Evolutionary conservation across 352 stramenopile genomes (phyloP).

Genomic region (Pythium scleroteichum): DNA sequence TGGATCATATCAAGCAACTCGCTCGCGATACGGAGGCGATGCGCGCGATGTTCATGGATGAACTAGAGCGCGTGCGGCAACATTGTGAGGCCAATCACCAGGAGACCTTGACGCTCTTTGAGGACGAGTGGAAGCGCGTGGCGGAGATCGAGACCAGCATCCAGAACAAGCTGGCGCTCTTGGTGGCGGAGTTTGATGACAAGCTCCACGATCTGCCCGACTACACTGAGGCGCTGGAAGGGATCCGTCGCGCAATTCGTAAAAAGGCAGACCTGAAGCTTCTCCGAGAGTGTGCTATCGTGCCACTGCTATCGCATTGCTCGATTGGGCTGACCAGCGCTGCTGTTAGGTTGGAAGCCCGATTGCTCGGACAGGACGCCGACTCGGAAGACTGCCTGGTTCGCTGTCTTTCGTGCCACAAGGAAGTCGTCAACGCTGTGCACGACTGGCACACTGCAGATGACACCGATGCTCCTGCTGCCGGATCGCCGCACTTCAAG

Average conservation of each 20-base stretch:
- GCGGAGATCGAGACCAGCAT: conserved; percentile 17
- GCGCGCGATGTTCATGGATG: conserved; percentile 34
- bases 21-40: conserved; percentile 37
- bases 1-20: conserved; percentile 50
- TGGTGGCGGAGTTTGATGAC: conserved; percentile 40
- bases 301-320: background rate
- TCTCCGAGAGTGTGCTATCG: conserved; percentile 52
- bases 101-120: conserved; percentile 30
- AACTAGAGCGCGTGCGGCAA: conserved; percentile 37
- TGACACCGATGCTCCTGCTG: conserved; percentile 18
- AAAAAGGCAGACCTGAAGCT: conserved; percentile 67
- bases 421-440: conserved; percentile 43
- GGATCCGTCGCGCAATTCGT: conserved; percentile 38
- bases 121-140: conserved; percentile 34
- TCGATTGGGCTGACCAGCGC: background rate
- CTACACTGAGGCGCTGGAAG: conserved; percentile 45
- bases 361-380: conserved; percentile 45
- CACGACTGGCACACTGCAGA: conserved; percentile 24
- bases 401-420: conserved; percentile 69
- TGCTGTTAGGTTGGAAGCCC: conserved; percentile 46
- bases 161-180: conserved; percentile 24
- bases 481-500: conserved; percentile 26
- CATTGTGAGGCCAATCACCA: conserved; percentile 34
- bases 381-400: conserved; percentile 69
- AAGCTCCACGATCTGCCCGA: conserved; percentile 48